Evolutionary conservation across 2,329 filamentous ascomycete species (phyloP).

Genomic region (Acrodontium crateriforme): DNA sequence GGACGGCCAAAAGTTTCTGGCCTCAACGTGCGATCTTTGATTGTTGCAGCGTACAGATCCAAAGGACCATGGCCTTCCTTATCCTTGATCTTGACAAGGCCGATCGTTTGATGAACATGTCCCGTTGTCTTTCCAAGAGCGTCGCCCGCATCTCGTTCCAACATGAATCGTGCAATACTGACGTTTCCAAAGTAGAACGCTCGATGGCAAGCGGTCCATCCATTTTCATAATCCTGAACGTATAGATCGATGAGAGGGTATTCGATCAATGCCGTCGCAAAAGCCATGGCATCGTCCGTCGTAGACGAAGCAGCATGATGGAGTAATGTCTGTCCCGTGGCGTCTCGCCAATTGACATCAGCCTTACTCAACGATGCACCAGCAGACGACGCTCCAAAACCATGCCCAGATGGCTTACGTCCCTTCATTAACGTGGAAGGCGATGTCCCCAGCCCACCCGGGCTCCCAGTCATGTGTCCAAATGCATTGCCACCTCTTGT

Average conservation of each 20-base stretch:
- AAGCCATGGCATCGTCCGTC: constrained; percentile 53
- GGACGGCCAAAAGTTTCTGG: constrained; percentile 24
- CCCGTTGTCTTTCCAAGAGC: constrained; percentile 47
- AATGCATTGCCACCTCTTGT: constrained; percentile 24
- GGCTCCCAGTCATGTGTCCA: constrained; percentile 27
- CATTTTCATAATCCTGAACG: constrained; percentile 75
- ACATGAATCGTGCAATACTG: constrained; percentile 66
- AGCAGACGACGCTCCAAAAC: constrained; percentile 11
- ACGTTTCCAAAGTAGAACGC: constrained; percentile 84
- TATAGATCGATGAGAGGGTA: constrained; percentile 78
- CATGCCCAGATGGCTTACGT: constrained; percentile 7
- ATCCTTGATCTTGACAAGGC: constrained; percentile 88
- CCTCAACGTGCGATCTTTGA: constrained; percentile 56
- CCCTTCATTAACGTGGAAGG: constrained; percentile 27
- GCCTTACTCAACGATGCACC: constrained; percentile 39
- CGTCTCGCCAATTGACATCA: constrained; percentile 76
- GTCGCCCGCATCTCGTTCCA: constrained; percentile 63
- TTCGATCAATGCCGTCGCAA: constrained; percentile 66
- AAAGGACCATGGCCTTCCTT: constrained; percentile 89
- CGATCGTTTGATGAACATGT: constrained; percentile 49
- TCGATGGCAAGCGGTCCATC: constrained; percentile 89
- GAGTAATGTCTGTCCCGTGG: constrained; percentile 67
- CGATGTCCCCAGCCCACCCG: constrained; percentile 33
- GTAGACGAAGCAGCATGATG: constrained; percentile 71
- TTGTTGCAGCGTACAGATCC: constrained; percentile 80